Evolutionary conservation across 257 asterid species (phyloP).

Genomic region (Jacaranda mimosifolia): DNA sequence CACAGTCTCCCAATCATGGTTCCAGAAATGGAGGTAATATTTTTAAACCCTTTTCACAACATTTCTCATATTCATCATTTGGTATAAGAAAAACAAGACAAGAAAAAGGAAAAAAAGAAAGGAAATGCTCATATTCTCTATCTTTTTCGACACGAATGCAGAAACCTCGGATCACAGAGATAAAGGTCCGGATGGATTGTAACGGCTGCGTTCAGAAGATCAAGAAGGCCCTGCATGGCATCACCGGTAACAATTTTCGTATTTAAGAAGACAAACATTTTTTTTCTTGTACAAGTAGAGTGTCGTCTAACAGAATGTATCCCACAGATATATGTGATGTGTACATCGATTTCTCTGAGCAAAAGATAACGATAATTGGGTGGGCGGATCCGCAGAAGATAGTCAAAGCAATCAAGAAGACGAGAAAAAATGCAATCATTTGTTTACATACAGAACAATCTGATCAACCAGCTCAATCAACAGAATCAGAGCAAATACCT

Average conservation of each 20-base stretch:
- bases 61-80: neutral
- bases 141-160: constrained; percentile 34
- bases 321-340: constrained; percentile 62
- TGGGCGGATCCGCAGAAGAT: constrained; percentile 74
- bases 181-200: constrained; percentile 77
- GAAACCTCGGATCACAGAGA: constrained; percentile 64
- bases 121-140: neutral
- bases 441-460: constrained; percentile 59
- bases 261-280: neutral
- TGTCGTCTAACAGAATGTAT: neutral
- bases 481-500: constrained; percentile 30
- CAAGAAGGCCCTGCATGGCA: constrained; percentile 70
- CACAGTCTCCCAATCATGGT: constrained; percentile 37
- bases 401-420: constrained; percentile 70
- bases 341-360: constrained; percentile 65
- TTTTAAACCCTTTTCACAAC: neutral
- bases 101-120: neutral
- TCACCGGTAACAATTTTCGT: constrained; percentile 53
- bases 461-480: constrained; percentile 39
- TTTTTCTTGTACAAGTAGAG: neutral
- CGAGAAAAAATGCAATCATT: constrained; percentile 68
- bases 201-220: constrained; percentile 84
- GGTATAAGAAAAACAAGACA: neutral
- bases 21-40: constrained; percentile 53
- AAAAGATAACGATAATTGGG: constrained; percentile 68